Conservation (phyloP, 2,329 filamentous ascomycete species). For the Aspergillus aculeatus region DNA sequence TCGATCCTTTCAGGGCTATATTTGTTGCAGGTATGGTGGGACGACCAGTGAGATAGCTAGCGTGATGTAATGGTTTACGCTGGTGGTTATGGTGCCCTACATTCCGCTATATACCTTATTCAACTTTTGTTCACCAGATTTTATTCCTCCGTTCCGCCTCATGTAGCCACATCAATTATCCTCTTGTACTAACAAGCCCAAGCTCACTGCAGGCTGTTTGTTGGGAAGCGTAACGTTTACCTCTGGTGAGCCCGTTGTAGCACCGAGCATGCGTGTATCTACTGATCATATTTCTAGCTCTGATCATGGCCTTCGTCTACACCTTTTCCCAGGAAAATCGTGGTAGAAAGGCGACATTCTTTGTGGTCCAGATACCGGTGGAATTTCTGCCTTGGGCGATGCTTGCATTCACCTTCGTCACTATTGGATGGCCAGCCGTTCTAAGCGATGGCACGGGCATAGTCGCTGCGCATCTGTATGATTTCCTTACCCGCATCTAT, state of each 20-base stretch:
- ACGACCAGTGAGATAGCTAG: conserved; percentile 67
- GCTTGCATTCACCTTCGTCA: conserved; percentile 70
- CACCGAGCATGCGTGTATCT: conserved; percentile 1
- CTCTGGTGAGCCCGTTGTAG: conserved; percentile 30
- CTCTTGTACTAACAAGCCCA: conserved; percentile 30
- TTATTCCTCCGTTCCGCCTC: conserved; percentile 11
- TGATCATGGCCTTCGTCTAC: conserved; percentile 79
- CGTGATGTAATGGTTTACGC: conserved; percentile 55
- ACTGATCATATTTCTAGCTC: conserved; percentile 56
- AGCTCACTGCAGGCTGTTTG: conserved; percentile 44
- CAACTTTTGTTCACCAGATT: conserved; percentile 14
- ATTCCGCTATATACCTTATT: conserved; percentile 39
- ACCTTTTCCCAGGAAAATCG: conserved; percentile 84
- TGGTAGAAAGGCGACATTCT: conserved; percentile 71
- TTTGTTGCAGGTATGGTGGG: conserved; percentile 74
- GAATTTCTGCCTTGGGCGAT: conserved; percentile 79
- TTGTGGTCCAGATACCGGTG: conserved; percentile 78
- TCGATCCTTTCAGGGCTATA: conserved; percentile 57
- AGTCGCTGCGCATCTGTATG: conserved; percentile 81
- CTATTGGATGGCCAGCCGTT: conserved; percentile 58
- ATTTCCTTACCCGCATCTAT: conserved; percentile 85
- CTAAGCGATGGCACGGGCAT: conserved; percentile 73
- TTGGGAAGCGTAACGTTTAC: conserved; percentile 38
- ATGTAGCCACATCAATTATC: conserved; percentile 23
- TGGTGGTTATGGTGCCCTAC: conserved; percentile 68